A percentile compares a stretch with the other conserved stretches of the same genome.
Conservation (phyloP, 2,329 filamentous ascomycete species). For the Fusarium sp. region DNA sequence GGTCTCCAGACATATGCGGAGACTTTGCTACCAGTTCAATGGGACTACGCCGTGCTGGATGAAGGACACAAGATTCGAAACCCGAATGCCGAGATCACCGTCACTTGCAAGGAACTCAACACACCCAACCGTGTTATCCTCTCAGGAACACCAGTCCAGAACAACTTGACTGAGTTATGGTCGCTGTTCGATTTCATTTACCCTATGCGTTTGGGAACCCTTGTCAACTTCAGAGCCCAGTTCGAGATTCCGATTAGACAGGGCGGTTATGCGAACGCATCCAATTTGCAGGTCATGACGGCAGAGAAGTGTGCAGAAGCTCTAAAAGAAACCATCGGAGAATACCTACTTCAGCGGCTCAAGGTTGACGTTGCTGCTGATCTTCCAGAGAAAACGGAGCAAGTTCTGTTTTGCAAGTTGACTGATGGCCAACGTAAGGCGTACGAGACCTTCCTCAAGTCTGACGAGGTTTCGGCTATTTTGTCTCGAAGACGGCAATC, state of each 20-base stretch:
- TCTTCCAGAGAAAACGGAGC: constrained; percentile 94
- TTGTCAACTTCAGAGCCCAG: constrained; percentile 90
- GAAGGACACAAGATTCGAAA: constrained; percentile 99
- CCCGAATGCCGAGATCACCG: constrained; percentile 93
- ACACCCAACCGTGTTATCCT: constrained; percentile 93
- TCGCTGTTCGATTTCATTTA: constrained; percentile 98
- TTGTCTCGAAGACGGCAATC: constrained; percentile 81
- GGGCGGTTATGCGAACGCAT: constrained; percentile 95
- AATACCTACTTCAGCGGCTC: constrained; percentile 91
- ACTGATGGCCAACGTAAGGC: constrained; percentile 81
- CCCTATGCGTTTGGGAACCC: constrained; percentile 92
- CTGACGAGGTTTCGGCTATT: constrained; percentile 89
- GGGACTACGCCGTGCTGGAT: constrained; percentile 94
- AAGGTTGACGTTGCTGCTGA: constrained; percentile 96
- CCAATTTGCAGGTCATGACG: constrained; percentile 93
- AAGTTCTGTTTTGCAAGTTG: constrained; percentile 95
- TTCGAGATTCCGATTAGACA: constrained; percentile 95
- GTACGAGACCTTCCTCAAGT: constrained; percentile 86
- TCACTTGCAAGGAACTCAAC: constrained; percentile 93
- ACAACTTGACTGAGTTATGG: constrained; percentile 95
- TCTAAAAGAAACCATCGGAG: constrained; percentile 92
- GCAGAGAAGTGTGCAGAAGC: constrained; percentile 95
- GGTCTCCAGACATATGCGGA: constrained; percentile 94
- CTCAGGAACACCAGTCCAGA: constrained; percentile 97
- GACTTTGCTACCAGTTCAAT: constrained; percentile 84